Percentiles rank a stretch among this genome's conserved stretches.
These are phyloP conservation scores for Neoarthrinium moseri DNA, from an alignment of 2,329 filamentous ascomycete genomes.

Conservation along the genomic window DNA sequence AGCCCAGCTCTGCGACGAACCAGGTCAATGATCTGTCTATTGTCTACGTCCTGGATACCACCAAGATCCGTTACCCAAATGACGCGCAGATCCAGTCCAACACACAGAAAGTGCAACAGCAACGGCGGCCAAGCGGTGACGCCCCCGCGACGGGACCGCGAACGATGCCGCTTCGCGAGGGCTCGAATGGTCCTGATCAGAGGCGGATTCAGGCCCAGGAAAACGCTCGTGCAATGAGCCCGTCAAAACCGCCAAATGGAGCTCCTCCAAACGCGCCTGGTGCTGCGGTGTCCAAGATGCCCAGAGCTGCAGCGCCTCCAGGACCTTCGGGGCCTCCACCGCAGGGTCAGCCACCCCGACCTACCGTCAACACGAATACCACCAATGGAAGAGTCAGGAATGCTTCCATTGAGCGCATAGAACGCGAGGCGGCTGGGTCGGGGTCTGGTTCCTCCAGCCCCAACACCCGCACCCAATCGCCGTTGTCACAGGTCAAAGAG, in stretches of 20 bases:
- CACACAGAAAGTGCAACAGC: conserved; percentile 37
- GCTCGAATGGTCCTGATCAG: conserved; percentile 50
- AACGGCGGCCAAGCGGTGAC: conserved; percentile 41
- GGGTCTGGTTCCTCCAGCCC: conserved; percentile 35
- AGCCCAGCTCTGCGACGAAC: conserved; percentile 83
- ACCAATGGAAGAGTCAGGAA: conserved; percentile 44
- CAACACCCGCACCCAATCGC: conserved; percentile 37
- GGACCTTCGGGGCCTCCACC: conserved; percentile 52
- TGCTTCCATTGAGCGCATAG: conserved; percentile 46
- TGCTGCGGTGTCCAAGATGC: conserved; percentile 33
- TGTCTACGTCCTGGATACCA: conserved; percentile 89
- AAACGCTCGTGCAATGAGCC: conserved; percentile 30
- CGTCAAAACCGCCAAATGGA: conserved; percentile 42
- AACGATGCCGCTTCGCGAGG: conserved; percentile 45
- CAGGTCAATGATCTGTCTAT: conserved; percentile 83
- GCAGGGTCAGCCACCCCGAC: conserved; percentile 53
- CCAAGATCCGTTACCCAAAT: conserved; percentile 93
- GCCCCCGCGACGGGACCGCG: conserved; percentile 23
- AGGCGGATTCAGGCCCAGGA: conserved; percentile 35
- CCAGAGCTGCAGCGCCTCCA: conserved; percentile 34
- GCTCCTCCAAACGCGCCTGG: conserved; percentile 34
- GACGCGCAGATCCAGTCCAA: conserved; percentile 53
- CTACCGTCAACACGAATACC: conserved; percentile 37
- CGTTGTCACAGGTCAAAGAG: conserved; percentile 39
- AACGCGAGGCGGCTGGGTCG: conserved; percentile 29